These are phyloP conservation scores for Stephania japonica DNA, from an alignment of 164 flowering plant genomes.

Conservation along the genomic window DNA sequence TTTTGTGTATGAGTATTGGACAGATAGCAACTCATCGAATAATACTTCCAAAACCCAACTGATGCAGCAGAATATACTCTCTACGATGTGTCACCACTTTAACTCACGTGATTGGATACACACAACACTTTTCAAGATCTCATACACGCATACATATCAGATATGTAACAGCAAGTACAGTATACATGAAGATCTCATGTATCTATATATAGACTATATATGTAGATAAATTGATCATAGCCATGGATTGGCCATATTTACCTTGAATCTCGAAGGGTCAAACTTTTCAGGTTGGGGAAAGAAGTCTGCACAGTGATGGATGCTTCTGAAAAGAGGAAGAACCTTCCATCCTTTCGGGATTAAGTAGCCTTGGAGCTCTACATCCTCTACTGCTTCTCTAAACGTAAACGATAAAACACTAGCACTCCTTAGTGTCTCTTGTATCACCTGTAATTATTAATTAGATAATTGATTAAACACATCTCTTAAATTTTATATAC, in stretches of 20 bases:
- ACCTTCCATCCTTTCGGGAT: constrained; percentile 97
- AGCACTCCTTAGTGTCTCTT: constrained; percentile 71
- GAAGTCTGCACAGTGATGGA: constrained; percentile 68
- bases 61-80: background rate
- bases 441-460: constrained; percentile 57
- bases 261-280: constrained; percentile 96
- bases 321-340: constrained; percentile 84
- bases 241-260: constrained; percentile 2
- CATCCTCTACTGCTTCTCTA: constrained; percentile 86
- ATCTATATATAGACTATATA: background rate
- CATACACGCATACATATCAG: background rate
- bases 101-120: constrained; percentile 1
- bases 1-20: background rate
- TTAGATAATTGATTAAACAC: background rate
- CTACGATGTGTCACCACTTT: background rate
- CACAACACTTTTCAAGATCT: background rate
- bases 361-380: constrained; percentile 70
- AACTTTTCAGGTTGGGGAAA: constrained; percentile 80
- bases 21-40: background rate
- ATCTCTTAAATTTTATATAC: background rate
- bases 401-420: constrained; percentile 77
- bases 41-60: constrained; percentile 3
- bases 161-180: background rate
- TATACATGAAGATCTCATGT: background rate
- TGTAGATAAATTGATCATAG: too few relatives aligned